Evolutionary conservation across 345 rosid species (phyloP).

Genomic region (Euclidium syriacum): DNA sequence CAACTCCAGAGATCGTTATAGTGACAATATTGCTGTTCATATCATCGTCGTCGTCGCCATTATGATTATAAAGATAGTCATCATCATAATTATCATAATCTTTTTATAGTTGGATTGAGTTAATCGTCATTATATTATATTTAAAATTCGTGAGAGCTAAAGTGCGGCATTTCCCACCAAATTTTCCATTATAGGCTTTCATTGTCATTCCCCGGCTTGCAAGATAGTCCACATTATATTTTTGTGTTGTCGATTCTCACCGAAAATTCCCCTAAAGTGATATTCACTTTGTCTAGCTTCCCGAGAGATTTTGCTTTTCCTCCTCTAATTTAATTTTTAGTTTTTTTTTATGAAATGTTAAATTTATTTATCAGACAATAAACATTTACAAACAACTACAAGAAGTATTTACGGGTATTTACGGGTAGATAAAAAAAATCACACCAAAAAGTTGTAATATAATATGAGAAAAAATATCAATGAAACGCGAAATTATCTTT

Average conservation of each 20-base stretch:
- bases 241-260: constrained; percentile 9
- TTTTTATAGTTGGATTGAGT: neutral
- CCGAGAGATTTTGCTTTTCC: neutral
- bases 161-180: constrained; percentile 19
- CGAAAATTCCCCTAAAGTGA: neutral
- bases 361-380: no score
- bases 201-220: neutral
- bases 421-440: no score
- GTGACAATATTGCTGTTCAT: neutral
- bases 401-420: no score
- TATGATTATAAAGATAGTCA: constrained; percentile 14
- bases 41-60: neutral
- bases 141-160: neutral
- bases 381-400: no score
- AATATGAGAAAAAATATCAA: no score
- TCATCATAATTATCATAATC: constrained; percentile 1
- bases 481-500: no score
- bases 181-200: constrained; percentile 1
- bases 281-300: neutral
- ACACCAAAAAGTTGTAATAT: no score
- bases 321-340: no score
- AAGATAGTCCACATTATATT: neutral
- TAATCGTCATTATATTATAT: neutral
- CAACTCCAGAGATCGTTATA: constrained; percentile 2
- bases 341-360: no score